Evolutionary conservation across 768 basidiomycete genomes (phyloP).

Genomic region (Lactifluus pinguis): DNA sequence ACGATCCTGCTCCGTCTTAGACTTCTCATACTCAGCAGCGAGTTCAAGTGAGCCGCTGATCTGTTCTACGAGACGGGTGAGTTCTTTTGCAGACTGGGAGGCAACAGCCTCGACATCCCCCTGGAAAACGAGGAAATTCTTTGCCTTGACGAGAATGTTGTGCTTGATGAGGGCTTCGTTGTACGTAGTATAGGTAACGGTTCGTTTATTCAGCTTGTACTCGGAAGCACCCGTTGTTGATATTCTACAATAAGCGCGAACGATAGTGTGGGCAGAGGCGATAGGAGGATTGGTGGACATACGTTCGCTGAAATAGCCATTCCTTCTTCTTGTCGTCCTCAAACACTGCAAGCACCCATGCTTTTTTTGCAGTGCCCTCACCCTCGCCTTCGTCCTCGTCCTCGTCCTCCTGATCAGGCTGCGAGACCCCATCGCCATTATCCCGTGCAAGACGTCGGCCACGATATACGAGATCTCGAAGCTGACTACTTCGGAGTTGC

Average conservation of each 20-base stretch:
- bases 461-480: conserved; percentile 94
- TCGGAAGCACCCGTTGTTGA: conserved; percentile 82
- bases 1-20: conserved; percentile 77
- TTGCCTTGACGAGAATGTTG: conserved; percentile 97
- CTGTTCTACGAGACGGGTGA: conserved; percentile 87
- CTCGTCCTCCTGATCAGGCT: conserved; percentile 34
- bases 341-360: conserved; percentile 94
- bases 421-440: conserved; percentile 30
- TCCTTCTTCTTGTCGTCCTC: conserved; percentile 69
- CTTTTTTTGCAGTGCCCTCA: conserved; percentile 81
- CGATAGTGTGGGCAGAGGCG: not conserved
- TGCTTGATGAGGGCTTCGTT: conserved; percentile 80
- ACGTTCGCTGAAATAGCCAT: conserved; percentile 91
- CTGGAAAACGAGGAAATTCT: conserved; percentile 99
- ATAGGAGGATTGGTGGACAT: conserved; percentile 25
- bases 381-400: conserved; percentile 45
- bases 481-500: conserved; percentile 84
- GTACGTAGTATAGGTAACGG: conserved; percentile 82
- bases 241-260: conserved; percentile 45
- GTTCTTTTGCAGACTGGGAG: conserved; percentile 84
- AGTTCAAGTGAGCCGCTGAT: conserved; percentile 93
- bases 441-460: conserved; percentile 61
- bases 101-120: conserved; percentile 98
- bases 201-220: conserved; percentile 75
- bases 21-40: conserved; percentile 78